A percentile compares a stretch with the other conserved stretches of the same genome.
phyloP scores from a whole-genome alignment of 176 grass and related monocot genomes.

The Carex cristatella region DNA sequence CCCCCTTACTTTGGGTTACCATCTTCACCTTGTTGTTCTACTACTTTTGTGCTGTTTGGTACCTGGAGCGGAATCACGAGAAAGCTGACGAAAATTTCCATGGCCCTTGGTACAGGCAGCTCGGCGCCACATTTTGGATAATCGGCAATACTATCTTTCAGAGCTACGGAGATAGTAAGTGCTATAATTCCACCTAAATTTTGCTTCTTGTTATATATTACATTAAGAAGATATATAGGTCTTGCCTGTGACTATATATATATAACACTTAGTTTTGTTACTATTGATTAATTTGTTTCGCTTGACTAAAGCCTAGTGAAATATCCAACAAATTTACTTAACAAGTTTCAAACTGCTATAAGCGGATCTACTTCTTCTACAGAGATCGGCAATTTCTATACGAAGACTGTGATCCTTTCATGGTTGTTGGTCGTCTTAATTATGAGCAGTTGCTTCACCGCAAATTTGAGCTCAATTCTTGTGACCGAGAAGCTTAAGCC shows the following conservation, averaged over 20 bases:
- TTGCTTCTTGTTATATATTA: not conserved
- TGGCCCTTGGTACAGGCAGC: slow-evolving; percentile 20
- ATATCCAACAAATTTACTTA: not conserved
- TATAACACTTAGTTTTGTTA: too few relatives aligned
- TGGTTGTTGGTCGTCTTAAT: slow-evolving; percentile 27
- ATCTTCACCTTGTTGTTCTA: slow-evolving; percentile 19
- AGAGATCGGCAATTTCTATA: slow-evolving; percentile 11
- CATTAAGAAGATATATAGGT: too few relatives aligned
- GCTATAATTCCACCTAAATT: not conserved
- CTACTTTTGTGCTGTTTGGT: slow-evolving; percentile 15
- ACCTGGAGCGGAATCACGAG: slow-evolving; percentile 7
- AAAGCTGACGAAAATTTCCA: slow-evolving; percentile 9
- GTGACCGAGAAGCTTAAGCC: slow-evolving; percentile 16
- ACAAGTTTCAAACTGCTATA: too few relatives aligned
- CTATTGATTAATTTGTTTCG: not conserved
- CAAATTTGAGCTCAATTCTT: slow-evolving; percentile 25
- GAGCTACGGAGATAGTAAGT: not conserved
- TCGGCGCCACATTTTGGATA: slow-evolving; percentile 33
- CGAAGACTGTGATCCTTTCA: slow-evolving; percentile 4
- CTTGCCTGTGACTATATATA: too few relatives aligned
- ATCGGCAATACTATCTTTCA: slow-evolving; percentile 25
- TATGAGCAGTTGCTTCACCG: slow-evolving; percentile 10
- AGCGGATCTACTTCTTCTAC: not conserved
- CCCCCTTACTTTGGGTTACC: slow-evolving; percentile 18
- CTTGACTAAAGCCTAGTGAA: not conserved